phyloP scores from a whole-genome alignment of 148 eudicot species.

The Linanthus parryae region DNA sequence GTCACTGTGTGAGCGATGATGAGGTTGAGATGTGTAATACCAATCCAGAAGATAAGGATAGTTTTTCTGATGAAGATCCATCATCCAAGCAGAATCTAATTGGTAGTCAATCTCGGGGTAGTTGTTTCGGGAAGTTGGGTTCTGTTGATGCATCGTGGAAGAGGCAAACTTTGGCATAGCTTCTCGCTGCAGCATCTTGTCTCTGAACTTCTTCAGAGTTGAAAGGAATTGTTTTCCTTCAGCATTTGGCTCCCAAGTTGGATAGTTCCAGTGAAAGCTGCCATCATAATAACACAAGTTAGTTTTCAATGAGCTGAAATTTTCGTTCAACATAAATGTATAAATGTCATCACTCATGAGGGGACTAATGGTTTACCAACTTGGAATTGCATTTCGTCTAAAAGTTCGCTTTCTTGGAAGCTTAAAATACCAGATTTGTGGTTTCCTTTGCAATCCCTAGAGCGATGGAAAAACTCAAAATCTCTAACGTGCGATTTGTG shows the following conservation, averaged over 20 bases:
- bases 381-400: too few species aligned
- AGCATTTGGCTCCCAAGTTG: slow-evolving; percentile 67
- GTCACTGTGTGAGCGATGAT: slow-evolving; percentile 18
- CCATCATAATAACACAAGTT: too few species aligned
- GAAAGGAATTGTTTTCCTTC: slow-evolving; percentile 66
- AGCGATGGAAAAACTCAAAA: too few species aligned
- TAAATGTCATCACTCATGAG: too few species aligned
- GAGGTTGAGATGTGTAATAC: slow-evolving; percentile 57
- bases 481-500: too few species aligned
- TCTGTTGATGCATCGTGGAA: slow-evolving; percentile 32
- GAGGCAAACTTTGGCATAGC: slow-evolving; percentile 19
- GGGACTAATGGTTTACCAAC: too few species aligned
- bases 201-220: slow-evolving; percentile 48
- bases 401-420: too few species aligned
- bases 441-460: too few species aligned
- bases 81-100: slow-evolving; percentile 53
- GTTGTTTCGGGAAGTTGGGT: slow-evolving; percentile 23
- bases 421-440: too few species aligned
- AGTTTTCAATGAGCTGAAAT: too few species aligned
- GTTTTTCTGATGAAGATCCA: slow-evolving; percentile 42
- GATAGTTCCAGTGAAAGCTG: slow-evolving; percentile 89
- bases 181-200: slow-evolving; percentile 39
- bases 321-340: too few species aligned
- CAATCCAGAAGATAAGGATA: slow-evolving; percentile 79
- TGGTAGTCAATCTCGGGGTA: slow-evolving; percentile 26